Evolutionary conservation across 2,329 filamentous ascomycete genomes (phyloP).

Genomic region (Dactylonectria estremocensis): DNA sequence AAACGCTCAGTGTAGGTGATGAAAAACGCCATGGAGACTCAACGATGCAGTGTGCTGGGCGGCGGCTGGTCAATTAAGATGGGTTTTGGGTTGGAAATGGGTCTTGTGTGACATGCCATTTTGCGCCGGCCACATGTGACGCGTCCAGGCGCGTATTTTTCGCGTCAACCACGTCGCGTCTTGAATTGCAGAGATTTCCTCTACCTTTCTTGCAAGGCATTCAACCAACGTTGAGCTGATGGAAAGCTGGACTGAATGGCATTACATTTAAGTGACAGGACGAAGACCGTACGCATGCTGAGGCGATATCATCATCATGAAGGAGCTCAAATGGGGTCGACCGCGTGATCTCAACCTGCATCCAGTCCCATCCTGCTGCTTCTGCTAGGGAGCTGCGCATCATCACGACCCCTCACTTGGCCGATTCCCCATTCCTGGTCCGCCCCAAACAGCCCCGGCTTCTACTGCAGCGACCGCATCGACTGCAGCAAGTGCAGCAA

Average conservation of each 20-base stretch:
- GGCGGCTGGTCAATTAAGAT: slow-evolving; percentile 8
- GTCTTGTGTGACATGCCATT: slow-evolving; percentile 17
- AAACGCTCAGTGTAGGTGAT: no score
- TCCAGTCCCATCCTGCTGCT: neutral
- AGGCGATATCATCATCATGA: neutral
- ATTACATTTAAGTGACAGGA: neutral
- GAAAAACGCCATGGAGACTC: neutral
- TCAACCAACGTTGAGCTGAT: neutral
- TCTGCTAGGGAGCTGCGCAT: slow-evolving; percentile 10
- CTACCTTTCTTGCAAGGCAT: neutral
- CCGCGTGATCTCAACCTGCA: neutral
- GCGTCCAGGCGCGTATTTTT: slow-evolving; percentile 34
- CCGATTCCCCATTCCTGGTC: slow-evolving; percentile 17
- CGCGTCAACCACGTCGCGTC: slow-evolving; percentile 29
- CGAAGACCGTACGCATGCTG: neutral
- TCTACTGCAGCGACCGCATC: neutral
- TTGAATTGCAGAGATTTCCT: slow-evolving; percentile 12
- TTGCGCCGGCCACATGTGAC: slow-evolving; percentile 17
- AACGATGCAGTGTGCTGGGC: neutral
- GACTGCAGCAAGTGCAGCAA: neutral
- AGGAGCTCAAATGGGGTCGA: slow-evolving; percentile 1
- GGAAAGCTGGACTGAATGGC: neutral
- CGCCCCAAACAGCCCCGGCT: slow-evolving; percentile 9
- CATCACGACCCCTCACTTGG: slow-evolving; percentile 30
- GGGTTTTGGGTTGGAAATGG: neutral